Conservation (phyloP, 225 moss, liverwort and hornwort species). For the Bryum argenteum region DNA sequence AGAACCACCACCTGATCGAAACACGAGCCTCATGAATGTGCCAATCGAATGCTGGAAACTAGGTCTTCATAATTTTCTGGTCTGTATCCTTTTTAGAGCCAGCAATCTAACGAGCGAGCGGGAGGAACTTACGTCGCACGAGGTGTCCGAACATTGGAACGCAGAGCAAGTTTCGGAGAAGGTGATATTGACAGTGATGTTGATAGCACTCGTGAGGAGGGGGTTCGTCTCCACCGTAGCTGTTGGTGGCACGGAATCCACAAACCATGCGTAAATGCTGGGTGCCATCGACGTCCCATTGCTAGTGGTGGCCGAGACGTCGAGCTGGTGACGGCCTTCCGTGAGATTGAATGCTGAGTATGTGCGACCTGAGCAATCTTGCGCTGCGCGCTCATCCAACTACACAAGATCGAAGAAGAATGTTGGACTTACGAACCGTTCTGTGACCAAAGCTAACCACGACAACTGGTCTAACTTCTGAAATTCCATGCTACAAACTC, state of each 20-base stretch:
- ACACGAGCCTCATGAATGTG: not conserved
- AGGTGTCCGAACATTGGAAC: constrained; percentile 53
- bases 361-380: constrained; percentile 58
- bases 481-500: too few relatives aligned
- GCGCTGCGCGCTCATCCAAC: constrained; percentile 59
- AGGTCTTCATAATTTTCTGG: too few relatives aligned
- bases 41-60: too few relatives aligned
- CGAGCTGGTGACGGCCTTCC: constrained; percentile 58
- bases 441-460: too few relatives aligned
- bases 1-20: constrained; percentile 63
- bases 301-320: constrained; percentile 51
- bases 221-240: constrained; percentile 54
- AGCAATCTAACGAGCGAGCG: not conserved
- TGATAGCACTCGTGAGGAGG: constrained; percentile 68
- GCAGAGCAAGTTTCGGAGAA: constrained; percentile 71
- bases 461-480: too few relatives aligned
- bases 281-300: constrained; percentile 47
- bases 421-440: not conserved
- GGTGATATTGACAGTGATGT: constrained; percentile 59
- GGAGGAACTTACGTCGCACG: constrained; percentile 52
- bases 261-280: constrained; percentile 59
- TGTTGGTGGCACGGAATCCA: constrained; percentile 78
- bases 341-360: constrained; percentile 49
- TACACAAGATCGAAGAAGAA: constrained; percentile 31
- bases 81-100: not conserved